Base-by-base conservation (phyloP, 164 flowering plant species). In the Akebia trifoliata region DNA sequence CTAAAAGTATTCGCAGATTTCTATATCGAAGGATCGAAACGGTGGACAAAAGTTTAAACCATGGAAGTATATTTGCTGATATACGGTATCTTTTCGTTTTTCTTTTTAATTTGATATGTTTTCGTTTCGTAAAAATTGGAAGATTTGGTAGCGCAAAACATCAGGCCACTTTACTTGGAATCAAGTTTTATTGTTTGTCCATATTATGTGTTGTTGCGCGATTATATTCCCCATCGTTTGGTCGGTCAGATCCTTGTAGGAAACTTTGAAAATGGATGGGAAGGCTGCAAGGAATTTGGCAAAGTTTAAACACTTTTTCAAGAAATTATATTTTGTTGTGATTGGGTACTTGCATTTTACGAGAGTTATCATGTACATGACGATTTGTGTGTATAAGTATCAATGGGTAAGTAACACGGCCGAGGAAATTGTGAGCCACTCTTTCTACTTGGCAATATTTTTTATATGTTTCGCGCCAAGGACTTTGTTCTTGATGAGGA, bases 111-210 rank as follows among this genome's bases (percentile, higher is more conserved):
- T n/a, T n/a, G n/a, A n/a, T n/a, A n/a, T n/a, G n/a, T n/a, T n/a
- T n/a, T n/a, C n/a, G n/a, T n/a, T n/a, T n/a, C n/a, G n/a, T n/a
- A n/a, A n/a, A n/a, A n/a, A n/a, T n/a, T n/a, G n/a, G n/a, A n/a
- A n/a, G n/a, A n/a, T n/a, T n/a, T n/a, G n/a, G n/a, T n/a, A n/a
- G n/a, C n/a, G n/a, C n/a, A n/a, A n/a, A n/a, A n/a, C n/a, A n/a
- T n/a, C n/a, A n/a, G n/a, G n/a, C n/a, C n/a, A n/a, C n/a, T n/a
- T 70, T 0, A 86, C 87, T 8, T 86, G 94, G 94, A 86, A 81
- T 29, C 90, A 84, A 69, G 70, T 86, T 15, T 86, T 86, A 67
- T 72, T 86, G 70, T 49, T 86, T 68, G 79, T 84, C 12, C 90
- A 86, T 64, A 71, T 86, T 26, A 63, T 75, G 3, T 86, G 94